Percentiles rank a stretch among this genome's conserved stretches.
Conservation (phyloP, 2,329 filamentous ascomycete species). For the Penicillium sp. region DNA sequence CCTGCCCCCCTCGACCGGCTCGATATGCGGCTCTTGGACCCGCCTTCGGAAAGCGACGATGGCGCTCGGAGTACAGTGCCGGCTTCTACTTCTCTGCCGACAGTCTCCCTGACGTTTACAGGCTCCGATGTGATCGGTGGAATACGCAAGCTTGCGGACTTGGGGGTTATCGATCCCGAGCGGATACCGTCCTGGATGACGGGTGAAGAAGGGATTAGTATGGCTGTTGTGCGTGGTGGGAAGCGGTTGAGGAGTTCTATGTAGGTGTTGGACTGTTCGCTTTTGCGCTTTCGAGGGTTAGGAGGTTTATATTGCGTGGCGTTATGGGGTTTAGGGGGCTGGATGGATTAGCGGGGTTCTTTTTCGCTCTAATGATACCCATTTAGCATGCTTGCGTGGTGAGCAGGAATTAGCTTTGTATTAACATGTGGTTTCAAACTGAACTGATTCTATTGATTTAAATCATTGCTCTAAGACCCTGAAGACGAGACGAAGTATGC, state of each 20-base stretch:
- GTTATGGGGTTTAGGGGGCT: background rate
- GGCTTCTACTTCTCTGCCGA: slow-evolving; percentile 16
- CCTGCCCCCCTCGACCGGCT: slow-evolving; percentile 48
- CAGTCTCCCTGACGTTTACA: slow-evolving; percentile 63
- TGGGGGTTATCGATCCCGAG: slow-evolving; percentile 69
- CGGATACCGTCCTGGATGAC: slow-evolving; percentile 90
- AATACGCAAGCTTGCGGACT: slow-evolving; percentile 73
- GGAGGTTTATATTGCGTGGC: slow-evolving; percentile 6
- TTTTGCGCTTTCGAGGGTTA: background rate
- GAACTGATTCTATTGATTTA: too few relatives aligned
- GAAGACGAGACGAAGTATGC: too few relatives aligned
- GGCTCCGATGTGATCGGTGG: slow-evolving; percentile 81
- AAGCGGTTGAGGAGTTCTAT: slow-evolving; percentile 24
- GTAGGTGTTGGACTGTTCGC: background rate
- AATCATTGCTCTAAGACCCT: too few relatives aligned
- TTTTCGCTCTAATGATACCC: slow-evolving; percentile 25
- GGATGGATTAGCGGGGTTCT: background rate
- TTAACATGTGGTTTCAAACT: too few relatives aligned
- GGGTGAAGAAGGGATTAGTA: slow-evolving; percentile 78
- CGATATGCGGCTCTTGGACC: slow-evolving; percentile 53
- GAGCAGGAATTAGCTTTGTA: background rate
- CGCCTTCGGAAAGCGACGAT: slow-evolving; percentile 24
- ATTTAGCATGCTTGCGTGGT: slow-evolving; percentile 4
- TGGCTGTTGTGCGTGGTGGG: slow-evolving; percentile 68
- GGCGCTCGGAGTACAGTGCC: slow-evolving; percentile 2